phyloP scores from a whole-genome alignment of 106 monocot genomes.

The Dioscorea dumetorum region DNA sequence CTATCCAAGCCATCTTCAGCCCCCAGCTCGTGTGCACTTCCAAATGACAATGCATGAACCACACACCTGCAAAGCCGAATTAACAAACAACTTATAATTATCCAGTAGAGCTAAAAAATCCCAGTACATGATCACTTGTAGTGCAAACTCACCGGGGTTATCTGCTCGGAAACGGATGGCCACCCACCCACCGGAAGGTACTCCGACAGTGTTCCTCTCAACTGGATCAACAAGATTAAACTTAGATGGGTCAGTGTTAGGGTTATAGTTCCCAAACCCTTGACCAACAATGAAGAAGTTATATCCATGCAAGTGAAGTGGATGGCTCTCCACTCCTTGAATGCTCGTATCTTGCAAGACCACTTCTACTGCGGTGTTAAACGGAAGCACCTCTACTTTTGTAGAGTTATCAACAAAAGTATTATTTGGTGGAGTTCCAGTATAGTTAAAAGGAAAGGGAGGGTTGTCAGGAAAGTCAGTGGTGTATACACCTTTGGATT shows the following conservation, averaged over 20 bases:
- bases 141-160: constrained; percentile 28
- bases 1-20: constrained; percentile 49
- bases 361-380: constrained; percentile 38
- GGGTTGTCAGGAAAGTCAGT: constrained; percentile 31
- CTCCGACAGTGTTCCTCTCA: constrained; percentile 43
- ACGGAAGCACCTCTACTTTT: constrained; percentile 17
- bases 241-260: constrained; percentile 24
- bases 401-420: constrained; percentile 30
- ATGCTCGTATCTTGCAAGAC: constrained; percentile 55
- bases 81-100: background rate
- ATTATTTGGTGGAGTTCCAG: constrained; percentile 25
- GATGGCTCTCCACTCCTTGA: constrained; percentile 43
- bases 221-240: constrained; percentile 41
- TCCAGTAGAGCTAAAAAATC: background rate
- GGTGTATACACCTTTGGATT: constrained; percentile 23
- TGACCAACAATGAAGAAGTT: constrained; percentile 45
- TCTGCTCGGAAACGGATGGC: constrained; percentile 43
- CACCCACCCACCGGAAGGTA: constrained; percentile 49
- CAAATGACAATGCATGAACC: constrained; percentile 57
- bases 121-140: background rate
- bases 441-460: constrained; percentile 35
- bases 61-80: constrained; percentile 23
- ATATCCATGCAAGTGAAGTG: constrained; percentile 44
- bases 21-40: constrained; percentile 52
- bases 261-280: constrained; percentile 39